These are phyloP conservation scores for Brassica carinata DNA, from an alignment of 345 rosid genomes.

Conservation along the genomic window DNA sequence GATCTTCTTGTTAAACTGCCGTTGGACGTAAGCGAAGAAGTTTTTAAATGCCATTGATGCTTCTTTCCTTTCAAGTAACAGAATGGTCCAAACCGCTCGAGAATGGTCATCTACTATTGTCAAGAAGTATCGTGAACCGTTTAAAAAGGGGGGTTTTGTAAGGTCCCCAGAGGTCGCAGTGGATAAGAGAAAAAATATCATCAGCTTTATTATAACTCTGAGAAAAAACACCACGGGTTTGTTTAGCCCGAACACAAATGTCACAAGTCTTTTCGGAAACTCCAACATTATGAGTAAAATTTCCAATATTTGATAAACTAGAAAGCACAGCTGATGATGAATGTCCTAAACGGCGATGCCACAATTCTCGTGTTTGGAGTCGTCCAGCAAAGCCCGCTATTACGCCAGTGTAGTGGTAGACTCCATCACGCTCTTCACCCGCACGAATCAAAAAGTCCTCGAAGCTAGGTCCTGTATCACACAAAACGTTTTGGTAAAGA, in stretches of 20 bases:
- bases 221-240: background rate
- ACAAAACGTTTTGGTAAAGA: background rate
- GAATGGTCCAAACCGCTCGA: background rate
- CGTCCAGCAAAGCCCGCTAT: background rate
- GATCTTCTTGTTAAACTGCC: too few relatives aligned
- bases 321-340: background rate
- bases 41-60: background rate
- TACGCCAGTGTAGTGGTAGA: background rate
- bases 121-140: background rate
- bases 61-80: background rate
- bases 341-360: background rate
- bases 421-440: background rate
- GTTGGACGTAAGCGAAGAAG: background rate
- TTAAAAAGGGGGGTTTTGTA: background rate
- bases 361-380: background rate
- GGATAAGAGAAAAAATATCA: background rate
- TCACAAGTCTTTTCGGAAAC: background rate
- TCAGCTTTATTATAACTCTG: background rate
- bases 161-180: background rate
- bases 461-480: conserved; percentile 7
- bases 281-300: background rate
- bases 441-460: background rate
- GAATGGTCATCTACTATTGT: background rate
- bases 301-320: background rate
- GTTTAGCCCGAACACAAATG: background rate